Base-by-base conservation (phyloP, 345 rosid species). In the Psidium guajava region DNA sequence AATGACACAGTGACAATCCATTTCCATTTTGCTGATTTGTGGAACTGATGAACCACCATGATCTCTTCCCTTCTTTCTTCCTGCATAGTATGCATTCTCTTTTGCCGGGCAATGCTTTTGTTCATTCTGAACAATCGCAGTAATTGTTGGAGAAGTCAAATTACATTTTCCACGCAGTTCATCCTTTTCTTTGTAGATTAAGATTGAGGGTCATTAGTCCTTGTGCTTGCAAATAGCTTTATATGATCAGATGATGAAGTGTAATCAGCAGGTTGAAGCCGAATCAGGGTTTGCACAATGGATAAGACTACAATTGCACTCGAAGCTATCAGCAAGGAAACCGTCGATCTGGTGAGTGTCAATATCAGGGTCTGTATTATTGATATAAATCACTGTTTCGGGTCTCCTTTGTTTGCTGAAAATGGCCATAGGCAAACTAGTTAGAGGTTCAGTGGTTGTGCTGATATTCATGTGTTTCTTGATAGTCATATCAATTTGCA, bases 301-400 rank as follows among this genome's bases (percentile, higher is more conserved):
- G 86, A 92, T 44, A 88, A 90, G 56, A 90, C 89, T 82, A 84
- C 91, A 54, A 85, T 84, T 25, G 89, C 96, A 58, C 92, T 95
- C 80, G 93, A 93, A 90, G 99, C 95, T 85, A 91, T 96, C 54
- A 94, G 85, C 91, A 92, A 92, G 69, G 99, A 94, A 91, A 92
- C 91, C 86, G 88, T 95, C 91, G 98, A 96, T 89, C 88, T 95
- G 89, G 99, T 94, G 86, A 22, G 75, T 55, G 12, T 16, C 25
- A 18, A 32, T 36, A 36, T 69, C 20, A 13, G 25, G 77, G 11
- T 24, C 11, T 11, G 6, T 11, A 50, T 14, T 24, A 24, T 47
- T 81, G 32, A 44, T 8, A 54, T 61, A 61, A 25, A 49, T 16
- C 25, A 13, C n/a, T 27, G 73, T 42, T 75, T 82, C 27, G 47